These are phyloP conservation scores for Aeminium ludgeri DNA, from an alignment of 495 filamentous ascomycete genomes.

Conservation along the genomic window DNA sequence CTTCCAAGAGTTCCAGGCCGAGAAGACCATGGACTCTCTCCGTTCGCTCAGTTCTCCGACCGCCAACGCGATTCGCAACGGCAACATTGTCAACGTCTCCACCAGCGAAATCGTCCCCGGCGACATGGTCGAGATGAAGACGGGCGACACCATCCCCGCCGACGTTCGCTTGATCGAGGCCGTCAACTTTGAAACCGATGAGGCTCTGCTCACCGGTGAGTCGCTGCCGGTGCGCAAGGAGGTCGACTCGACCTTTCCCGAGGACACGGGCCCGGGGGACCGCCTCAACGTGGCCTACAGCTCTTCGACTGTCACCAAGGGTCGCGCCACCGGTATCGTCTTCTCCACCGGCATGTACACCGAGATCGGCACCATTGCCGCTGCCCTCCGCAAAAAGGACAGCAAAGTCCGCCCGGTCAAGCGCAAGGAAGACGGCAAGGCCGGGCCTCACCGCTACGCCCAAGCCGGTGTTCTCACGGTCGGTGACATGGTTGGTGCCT, in stretches of 20 bases:
- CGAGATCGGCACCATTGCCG: conserved; percentile 55
- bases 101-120: conserved; percentile 66
- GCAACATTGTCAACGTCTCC: conserved; percentile 44
- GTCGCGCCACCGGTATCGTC: conserved; percentile 51
- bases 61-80: conserved; percentile 60
- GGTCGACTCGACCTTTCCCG: conserved; percentile 17
- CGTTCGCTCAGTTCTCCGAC: conserved; percentile 61
- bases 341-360: conserved; percentile 55
- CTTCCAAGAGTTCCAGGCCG: conserved; percentile 67
- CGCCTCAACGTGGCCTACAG: conserved; percentile 55
- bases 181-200: conserved; percentile 57
- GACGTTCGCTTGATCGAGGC: conserved; percentile 51
- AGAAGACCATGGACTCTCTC: conserved; percentile 73
- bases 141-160: conserved; percentile 55
- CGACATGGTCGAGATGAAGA: conserved; percentile 53
- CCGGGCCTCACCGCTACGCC: conserved; percentile 42
- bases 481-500: conserved; percentile 48
- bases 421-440: conserved; percentile 24
- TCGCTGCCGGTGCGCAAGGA: conserved; percentile 52
- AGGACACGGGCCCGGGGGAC: conserved; percentile 46
- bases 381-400: conserved; percentile 29
- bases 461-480: conserved; percentile 51
- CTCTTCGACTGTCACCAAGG: conserved; percentile 55
- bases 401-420: conserved; percentile 25
- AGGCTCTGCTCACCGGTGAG: conserved; percentile 62